These are phyloP conservation scores for Cutaneotrichosporon cavernicola DNA, from an alignment of 1,284 basidiomycete genomes.

Conservation along the genomic window DNA sequence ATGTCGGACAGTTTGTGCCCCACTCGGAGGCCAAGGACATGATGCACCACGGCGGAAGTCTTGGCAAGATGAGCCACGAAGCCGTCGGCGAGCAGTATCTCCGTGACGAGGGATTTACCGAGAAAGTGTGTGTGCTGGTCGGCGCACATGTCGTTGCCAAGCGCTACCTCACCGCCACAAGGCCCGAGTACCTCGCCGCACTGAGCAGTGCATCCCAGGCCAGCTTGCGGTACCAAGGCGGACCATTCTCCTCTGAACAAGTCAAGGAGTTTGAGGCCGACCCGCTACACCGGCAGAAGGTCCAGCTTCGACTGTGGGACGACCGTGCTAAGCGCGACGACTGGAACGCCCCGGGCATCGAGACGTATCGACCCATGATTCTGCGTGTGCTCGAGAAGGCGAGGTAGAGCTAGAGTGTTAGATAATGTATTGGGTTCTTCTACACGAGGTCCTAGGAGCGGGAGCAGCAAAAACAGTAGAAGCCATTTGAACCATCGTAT, in stretches of 20 bases:
- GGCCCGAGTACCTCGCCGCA: conserved; percentile 30
- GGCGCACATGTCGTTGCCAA: conserved; percentile 46
- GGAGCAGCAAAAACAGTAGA: too few relatives aligned
- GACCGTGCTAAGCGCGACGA: conserved; percentile 38
- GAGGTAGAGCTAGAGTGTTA: background rate
- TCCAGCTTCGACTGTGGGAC: conserved; percentile 41
- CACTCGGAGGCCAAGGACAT: conserved; percentile 28
- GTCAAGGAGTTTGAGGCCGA: conserved; percentile 36
- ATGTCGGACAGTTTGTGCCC: conserved; percentile 46
- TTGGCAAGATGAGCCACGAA: conserved; percentile 41
- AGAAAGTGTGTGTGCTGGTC: conserved; percentile 39
- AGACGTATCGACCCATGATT: conserved; percentile 23
- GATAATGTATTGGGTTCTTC: background rate
- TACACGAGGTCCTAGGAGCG: background rate
- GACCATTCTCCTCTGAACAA: conserved; percentile 34
- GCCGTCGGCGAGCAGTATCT: conserved; percentile 39
- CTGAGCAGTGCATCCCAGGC: conserved; percentile 33
- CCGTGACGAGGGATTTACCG: conserved; percentile 34
- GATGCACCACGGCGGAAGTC: conserved; percentile 25
- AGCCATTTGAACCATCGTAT: background rate
- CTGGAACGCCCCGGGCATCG: conserved; percentile 29
- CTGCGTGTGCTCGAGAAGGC: conserved; percentile 18
- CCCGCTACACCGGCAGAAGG: conserved; percentile 35
- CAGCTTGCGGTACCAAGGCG: conserved; percentile 38
- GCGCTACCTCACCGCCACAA: conserved; percentile 34